Evolutionary conservation across 164 flowering plant species (phyloP).

Genomic region (Houttuynia cordata): DNA sequence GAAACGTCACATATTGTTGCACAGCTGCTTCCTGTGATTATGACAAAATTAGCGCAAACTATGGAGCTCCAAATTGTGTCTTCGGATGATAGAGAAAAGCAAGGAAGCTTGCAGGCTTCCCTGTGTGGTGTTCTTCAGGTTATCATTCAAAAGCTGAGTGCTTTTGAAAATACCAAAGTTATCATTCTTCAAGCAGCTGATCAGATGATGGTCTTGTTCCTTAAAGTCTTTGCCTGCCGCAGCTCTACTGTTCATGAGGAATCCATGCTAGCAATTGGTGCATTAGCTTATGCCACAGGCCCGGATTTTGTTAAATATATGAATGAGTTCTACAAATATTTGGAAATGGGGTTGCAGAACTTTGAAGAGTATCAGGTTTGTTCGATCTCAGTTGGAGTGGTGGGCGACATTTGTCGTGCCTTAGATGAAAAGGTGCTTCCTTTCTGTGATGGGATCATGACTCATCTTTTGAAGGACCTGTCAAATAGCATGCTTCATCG

Average conservation of each 20-base stretch:
- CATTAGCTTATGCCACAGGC: constrained; percentile 77
- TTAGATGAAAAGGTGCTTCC: constrained; percentile 66
- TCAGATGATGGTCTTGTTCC: constrained; percentile 61
- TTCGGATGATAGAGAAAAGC: constrained; percentile 71
- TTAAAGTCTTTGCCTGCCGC: constrained; percentile 63
- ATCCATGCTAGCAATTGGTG: constrained; percentile 89
- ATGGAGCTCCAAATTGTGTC: constrained; percentile 46
- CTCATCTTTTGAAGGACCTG: constrained; percentile 58
- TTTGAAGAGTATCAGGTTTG: constrained; percentile 89
- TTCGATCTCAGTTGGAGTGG: constrained; percentile 70
- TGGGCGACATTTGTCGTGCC: constrained; percentile 78
- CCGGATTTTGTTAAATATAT: constrained; percentile 60
- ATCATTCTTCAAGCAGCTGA: constrained; percentile 54
- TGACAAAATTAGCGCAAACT: constrained; percentile 56
- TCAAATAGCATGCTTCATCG: constrained; percentile 54
- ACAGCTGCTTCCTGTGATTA: constrained; percentile 55
- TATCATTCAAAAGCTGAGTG: constrained; percentile 65
- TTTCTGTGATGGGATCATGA: constrained; percentile 74
- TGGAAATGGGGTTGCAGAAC: constrained; percentile 78
- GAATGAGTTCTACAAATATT: constrained; percentile 58
- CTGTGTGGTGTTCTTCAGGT: constrained; percentile 76
- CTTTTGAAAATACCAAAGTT: constrained; percentile 41
- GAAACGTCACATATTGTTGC: constrained; percentile 43
- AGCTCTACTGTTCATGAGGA: constrained; percentile 84
- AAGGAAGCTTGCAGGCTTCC: constrained; percentile 66